Base-by-base conservation (phyloP, 768 basidiomycete genomes). In the Cytidiella melzeri region DNA sequence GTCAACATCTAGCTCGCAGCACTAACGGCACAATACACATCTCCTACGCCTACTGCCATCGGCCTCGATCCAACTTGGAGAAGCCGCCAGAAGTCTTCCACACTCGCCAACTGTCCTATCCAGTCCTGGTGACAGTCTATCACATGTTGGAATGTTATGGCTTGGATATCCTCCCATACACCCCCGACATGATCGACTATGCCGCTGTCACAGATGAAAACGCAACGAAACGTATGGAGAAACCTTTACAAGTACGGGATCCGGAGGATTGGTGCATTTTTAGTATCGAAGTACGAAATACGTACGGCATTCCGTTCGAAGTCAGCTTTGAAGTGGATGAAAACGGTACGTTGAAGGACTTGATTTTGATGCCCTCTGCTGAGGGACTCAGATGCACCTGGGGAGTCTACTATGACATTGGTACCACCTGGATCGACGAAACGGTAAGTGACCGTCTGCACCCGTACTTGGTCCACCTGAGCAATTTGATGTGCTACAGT, bases 121-220 rank as follows among this genome's bases (percentile, higher is more conserved):
- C 94, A 4, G 76, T 98, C 54, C 75, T 87, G 59, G 87, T 96
- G 51, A 95, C 94, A 3, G 96, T 98, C 11, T 96, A 97, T 63
- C 89, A 90, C 57, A 94, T 94, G 74, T 79, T 98, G 24, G 90
- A 95, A 64, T 90, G 89, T 58, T 77, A 84, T 54, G 74, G 75
- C 34, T 85, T 97, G 81, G 84, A 90, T 55, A 72, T 96, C 53
- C 67, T 92, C 28, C 82, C 87, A 12, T 80, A 89, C 54, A 72
- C 75, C 11, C 61, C 57, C 20, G 51, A 55, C 19, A 55, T 56
- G 15, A 44, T 56, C 26, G 57, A 53, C 37, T 48, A 46, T 1
- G 40, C 47, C 20, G 23, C 52, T 5, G 47, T 43, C 27, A 51
- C 28, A 51, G 57, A 25, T 48, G 55, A 28, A 41, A 20, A 7